Conservation (phyloP, 371 early-diverging fungal species). For the Rhizopus microsporus region DNA sequence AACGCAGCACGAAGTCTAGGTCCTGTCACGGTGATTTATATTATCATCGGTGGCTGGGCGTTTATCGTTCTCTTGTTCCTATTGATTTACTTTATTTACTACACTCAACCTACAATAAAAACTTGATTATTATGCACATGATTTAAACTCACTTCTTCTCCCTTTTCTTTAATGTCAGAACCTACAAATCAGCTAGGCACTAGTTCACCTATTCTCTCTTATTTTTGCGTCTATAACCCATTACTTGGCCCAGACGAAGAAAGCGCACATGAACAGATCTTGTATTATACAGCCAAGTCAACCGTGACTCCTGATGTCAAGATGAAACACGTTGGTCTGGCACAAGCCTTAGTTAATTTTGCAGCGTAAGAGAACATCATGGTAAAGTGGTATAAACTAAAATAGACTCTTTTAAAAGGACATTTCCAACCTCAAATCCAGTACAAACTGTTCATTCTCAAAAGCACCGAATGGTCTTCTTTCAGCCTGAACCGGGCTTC, state of each 20-base stretch:
- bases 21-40: slow-evolving; percentile 50
- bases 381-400: not conserved
- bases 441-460: slow-evolving; percentile 74
- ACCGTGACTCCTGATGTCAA: slow-evolving; percentile 77
- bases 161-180: not conserved
- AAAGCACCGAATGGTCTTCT: slow-evolving; percentile 69
- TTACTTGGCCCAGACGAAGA: slow-evolving; percentile 70
- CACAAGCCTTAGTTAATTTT: slow-evolving; percentile 80
- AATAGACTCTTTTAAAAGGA: slow-evolving; percentile 36
- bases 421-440: slow-evolving; percentile 63
- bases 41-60: slow-evolving; percentile 58
- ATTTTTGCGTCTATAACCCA: slow-evolving; percentile 81
- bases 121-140: not conserved
- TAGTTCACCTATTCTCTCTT: slow-evolving; percentile 55
- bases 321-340: slow-evolving; percentile 81
- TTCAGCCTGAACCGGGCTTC: slow-evolving; percentile 72
- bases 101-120: slow-evolving; percentile 21
- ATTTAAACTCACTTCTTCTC: not conserved
- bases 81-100: slow-evolving; percentile 45
- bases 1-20: slow-evolving; percentile 46
- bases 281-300: slow-evolving; percentile 73
- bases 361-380: slow-evolving; percentile 52
- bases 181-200: slow-evolving; percentile 25
- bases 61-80: slow-evolving; percentile 52
- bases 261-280: slow-evolving; percentile 74